Base-by-base conservation (phyloP, 1,284 basidiomycete species). In the Erythrobasidium hasegawianum region DNA sequence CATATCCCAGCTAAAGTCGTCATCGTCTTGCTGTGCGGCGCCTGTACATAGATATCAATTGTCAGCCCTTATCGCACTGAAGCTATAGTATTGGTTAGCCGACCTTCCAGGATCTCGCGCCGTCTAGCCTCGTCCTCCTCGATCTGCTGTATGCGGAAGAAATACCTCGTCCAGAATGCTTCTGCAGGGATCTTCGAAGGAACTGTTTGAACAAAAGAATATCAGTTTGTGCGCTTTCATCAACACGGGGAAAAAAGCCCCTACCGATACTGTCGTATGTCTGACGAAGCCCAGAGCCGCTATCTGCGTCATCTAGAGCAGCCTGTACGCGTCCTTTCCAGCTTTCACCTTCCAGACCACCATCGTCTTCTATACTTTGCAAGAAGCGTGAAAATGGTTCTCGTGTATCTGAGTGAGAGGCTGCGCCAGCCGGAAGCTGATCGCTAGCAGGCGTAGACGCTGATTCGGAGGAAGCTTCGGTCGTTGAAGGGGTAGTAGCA, bases 131-230 rank as follows among this genome's bases (percentile, higher is more conserved):
- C 90, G 71, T 94, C 90, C 27, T 81, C 79, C 69, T 88, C 85
- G 68, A 96, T 93, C 77, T 92, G 89, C 75, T 88, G 81, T 39
- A 86, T 85, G 40, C 92, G 85, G 84, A 94, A 97, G 79, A 94
- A 91, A 78, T 92, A 96, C 14, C 92, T 82, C 56, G 84, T 83
- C 93, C 93, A 96, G 78, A 96, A 97, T 43, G 82, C 81, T 52
- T 86, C 83, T 59, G 84, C 82, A 1, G 83, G 80, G 72, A 95
- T 79, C 62, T 81, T 80, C 20, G 83, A 82, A 2, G 90, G 89
- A 0, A 92, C 91, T 93, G 43, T 57, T n/a, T 26, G n/a, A 9
- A 24, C 20, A 24, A 11, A 9, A 53, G 27, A n/a, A n/a, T n/a
- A n/a, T n/a, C n/a, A n/a, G n/a, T n/a, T n/a, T n/a, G n/a, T n/a